Percentiles rank a stretch among this genome's conserved stretches.
Evolutionary conservation across 2,329 filamentous ascomycete species (phyloP).

Genomic region (Claviceps africana): DNA sequence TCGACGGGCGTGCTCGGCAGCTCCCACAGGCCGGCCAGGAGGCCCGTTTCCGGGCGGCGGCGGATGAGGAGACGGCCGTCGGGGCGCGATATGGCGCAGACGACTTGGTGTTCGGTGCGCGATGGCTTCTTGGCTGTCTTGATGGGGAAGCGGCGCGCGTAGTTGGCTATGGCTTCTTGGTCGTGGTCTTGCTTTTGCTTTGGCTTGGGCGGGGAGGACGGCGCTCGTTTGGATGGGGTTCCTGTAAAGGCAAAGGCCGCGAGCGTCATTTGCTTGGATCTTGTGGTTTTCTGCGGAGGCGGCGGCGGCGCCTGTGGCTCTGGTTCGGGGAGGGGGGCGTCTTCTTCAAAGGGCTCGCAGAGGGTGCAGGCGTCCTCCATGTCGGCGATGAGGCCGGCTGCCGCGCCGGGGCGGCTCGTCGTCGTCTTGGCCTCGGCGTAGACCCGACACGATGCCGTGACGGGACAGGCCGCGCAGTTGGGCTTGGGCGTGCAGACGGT

Average conservation of each 20-base stretch:
- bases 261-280: constrained; percentile 17
- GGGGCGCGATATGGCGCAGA: constrained; percentile 34
- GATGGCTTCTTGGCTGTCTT: constrained; percentile 37
- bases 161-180: constrained; percentile 24
- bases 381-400: constrained; percentile 19
- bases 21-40: constrained; percentile 43
- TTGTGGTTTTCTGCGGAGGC: no score
- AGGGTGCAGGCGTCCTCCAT: constrained; percentile 37
- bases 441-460: constrained; percentile 35
- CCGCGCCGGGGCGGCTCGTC: constrained; percentile 13
- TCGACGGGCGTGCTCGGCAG: constrained; percentile 35
- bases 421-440: constrained; percentile 30
- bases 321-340: constrained; percentile 10
- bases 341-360: constrained; percentile 33
- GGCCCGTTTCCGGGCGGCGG: constrained; percentile 37
- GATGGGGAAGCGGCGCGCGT: constrained; percentile 37
- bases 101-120: constrained; percentile 36
- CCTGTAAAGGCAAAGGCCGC: constrained; percentile 23
- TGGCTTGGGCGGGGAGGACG: background rate
- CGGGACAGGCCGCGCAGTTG: constrained; percentile 37
- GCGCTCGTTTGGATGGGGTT: background rate
- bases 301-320: constrained; percentile 7
- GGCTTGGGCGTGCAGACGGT: constrained; percentile 48
- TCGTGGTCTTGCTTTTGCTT: constrained; percentile 12
- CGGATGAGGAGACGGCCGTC: constrained; percentile 34